Evolutionary conservation across 768 basidiomycete genomes (phyloP), one percentile per base, ranked within the genome.

Genomic region (Lactarius akahatsu): DNA sequence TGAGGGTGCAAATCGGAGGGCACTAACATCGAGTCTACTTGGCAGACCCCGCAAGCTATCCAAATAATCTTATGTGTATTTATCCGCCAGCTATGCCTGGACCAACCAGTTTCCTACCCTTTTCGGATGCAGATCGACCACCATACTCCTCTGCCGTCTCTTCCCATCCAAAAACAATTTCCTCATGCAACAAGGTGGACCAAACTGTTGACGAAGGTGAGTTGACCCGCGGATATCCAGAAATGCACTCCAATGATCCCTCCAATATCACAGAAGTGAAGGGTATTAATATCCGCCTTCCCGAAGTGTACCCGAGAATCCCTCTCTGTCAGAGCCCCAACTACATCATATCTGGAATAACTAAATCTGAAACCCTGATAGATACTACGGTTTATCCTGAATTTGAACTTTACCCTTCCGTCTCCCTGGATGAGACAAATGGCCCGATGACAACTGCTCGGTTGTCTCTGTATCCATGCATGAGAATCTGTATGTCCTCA

Each of bases 301-400:
- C 62, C 18, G 32, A 34, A 34, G 58, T 34, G 13, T 67, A 67
- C 43, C 62, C 66, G 28, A 63, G 43, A 30, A 56, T 63, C 3
- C 38, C 23, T 20, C 57, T 32, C 10, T 67, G 66, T 67, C 57
- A 67, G 66, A 43, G 41, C 40, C 5, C 30, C 57, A 32, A 59
- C 34, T 45, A 55, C 16, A 16, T 32, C 32, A 55, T 15, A 15
- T 20, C 15, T 32, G 28, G 58, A 59, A 13, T 26, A 50, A 16
- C 62, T 63, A 62, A 67, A 34, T 45, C 50, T n/a, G 23, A 16
- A 38, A 26, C 9, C 43, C 52, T 16, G 9, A 60, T 50, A 67
- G 66, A 63, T 63, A 40, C 66, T 30, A 20, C 57, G 28, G 54
- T 63, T 30, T 67, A 68, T 57, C 67, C 67, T 61, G 59, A 66